Evolutionary conservation across 2,329 filamentous ascomycete genomes (phyloP).

Genomic region (Ophiostoma novo-ulmi): DNA sequence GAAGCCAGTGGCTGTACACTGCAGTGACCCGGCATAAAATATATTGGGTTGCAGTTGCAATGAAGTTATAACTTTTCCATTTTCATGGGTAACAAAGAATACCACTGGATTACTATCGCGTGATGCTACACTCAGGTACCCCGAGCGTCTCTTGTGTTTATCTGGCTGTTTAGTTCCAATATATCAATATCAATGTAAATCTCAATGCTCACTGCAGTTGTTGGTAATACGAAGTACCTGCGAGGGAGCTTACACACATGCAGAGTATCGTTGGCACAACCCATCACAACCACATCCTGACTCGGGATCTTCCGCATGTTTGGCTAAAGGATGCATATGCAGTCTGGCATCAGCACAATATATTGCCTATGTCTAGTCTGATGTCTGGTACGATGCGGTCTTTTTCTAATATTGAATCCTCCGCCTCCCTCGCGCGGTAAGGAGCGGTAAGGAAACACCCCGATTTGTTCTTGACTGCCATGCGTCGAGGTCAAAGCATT

Average conservation of each 20-base stretch:
- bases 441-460: background rate
- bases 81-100: too few species aligned
- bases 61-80: background rate
- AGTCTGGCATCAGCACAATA: background rate
- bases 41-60: background rate
- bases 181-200: too few species aligned
- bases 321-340: background rate
- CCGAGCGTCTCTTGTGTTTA: background rate
- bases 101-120: too few species aligned
- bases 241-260: background rate
- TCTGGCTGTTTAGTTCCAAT: too few species aligned
- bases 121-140: background rate
- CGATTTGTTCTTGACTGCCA: slow-evolving; percentile 1
- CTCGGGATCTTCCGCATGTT: background rate
- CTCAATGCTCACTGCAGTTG: background rate
- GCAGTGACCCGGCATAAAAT: background rate
- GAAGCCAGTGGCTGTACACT: background rate
- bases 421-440: background rate
- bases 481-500: background rate
- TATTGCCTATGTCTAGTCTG: background rate
- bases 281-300: background rate
- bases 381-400: background rate
- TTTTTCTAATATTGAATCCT: background rate
- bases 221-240: background rate
- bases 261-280: background rate